Evolutionary conservation across 1,284 basidiomycete species (phyloP), one percentile per base, ranked within the genome.

Genomic region (Ceratobasidium sp.): DNA sequence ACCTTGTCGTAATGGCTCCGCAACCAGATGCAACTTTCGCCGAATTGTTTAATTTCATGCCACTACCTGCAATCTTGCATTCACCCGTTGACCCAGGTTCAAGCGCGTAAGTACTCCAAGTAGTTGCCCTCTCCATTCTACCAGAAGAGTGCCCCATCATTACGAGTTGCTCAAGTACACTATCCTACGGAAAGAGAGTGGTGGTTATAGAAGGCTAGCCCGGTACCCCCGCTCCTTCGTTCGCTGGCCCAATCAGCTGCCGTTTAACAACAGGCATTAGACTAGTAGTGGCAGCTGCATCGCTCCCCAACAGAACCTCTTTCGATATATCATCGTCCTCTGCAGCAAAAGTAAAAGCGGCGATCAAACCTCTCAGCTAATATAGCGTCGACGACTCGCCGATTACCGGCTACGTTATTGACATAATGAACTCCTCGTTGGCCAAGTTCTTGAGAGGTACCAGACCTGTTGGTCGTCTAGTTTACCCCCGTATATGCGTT

Each of bases 301-400:
- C 48, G 2, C 37, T 72, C 22, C 6, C 51, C 19, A 31, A 75
- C 24, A 66, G 74, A 5, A 66, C 58, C 27, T 51, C 48, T 14
- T 66, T 75, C 1, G 41, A 72, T 6, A 64, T 75, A 14, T 24
- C 74, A 2, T 72, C 66, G 22, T 71, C 58, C n/a, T 63, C 34
- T 27, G 27, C 64, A 46, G 48, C 14, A 22, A 62, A 58, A 27
- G 68, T 75, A 19, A 54, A 75, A 11, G 61, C 66, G 16, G 68
- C 74, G 29, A 49, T 75, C 24, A 37, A 61, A 29, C 19, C 13
- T 24, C 49, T 75, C 27, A n/a, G 37, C 14, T 3, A 53, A 3
- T 3, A 29, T 4, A 43, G 4, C 31, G 3, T 6, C 31, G 27
- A 64, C 6, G 68, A 39, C 46, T 24, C 46, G 4, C 13, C 53